Evolutionary conservation across 2,329 filamentous ascomycete species (phyloP), one percentile per base, ranked within the genome.

Genomic region (Monilinia aucupariae): DNA sequence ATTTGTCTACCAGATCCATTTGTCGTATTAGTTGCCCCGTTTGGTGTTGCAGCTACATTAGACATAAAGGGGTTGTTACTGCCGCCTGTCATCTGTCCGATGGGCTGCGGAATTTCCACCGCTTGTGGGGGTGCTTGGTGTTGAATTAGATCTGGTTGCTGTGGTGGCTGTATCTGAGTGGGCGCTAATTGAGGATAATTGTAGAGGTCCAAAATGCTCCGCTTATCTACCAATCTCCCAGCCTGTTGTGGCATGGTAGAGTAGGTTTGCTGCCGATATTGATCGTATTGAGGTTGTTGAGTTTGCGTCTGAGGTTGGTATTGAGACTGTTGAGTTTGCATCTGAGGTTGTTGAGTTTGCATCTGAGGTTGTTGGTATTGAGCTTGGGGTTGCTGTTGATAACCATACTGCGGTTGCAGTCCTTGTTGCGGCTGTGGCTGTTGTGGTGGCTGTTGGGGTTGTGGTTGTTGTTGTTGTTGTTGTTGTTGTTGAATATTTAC

Each of bases 161-260:
- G 63, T 25, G 66, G 64, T 32, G 66, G 64, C 30, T 63, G 32
- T 37, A 41, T 53, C 25, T 61, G 58, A 10, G 64, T 64, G n/a
- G 73, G 71, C 34, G 72, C 72, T 37, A 73, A 53, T 64, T 75
- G 73, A 45, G 73, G 71, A 34, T 73, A 82, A 71, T 84, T 86
- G 63, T 90, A 93, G 13, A 94, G 76, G 7, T 90, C 87, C 74
- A 93, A 79, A 64, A 94, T 93, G 5, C 87, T 87, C 3, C 83
- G 84, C 67, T 89, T 92, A 70, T 91, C 85, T 37, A 86, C 81
- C 12, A 58, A 30, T 39, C 82, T 78, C 49, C 78, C 77, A 20
- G 79, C 77, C 58, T 78, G 77, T 49, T 77, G 75, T 6, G 77
- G 72, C 41, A 82, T 70, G 25, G 74, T 68, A 52, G 75, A 75